phyloP scores from a whole-genome alignment of 257 asterid species.

The Plantago ovata region DNA sequence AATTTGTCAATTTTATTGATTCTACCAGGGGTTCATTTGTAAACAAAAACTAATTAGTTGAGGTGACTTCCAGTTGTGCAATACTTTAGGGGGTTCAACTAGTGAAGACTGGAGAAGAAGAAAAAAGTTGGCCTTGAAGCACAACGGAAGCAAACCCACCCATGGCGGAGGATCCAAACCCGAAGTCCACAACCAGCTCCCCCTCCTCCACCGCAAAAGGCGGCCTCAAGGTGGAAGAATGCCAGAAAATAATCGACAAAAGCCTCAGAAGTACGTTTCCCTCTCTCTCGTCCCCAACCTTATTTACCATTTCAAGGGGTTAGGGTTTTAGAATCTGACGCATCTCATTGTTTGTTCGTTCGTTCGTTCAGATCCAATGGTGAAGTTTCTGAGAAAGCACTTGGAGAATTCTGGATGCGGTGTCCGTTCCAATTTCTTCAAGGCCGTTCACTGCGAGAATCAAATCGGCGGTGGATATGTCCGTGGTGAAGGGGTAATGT shows the following conservation, averaged over 20 bases:
- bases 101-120: too few relatives aligned
- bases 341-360: not conserved
- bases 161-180: constrained; percentile 9
- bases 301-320: constrained; percentile 18
- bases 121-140: too few relatives aligned
- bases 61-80: too few relatives aligned
- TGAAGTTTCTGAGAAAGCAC: constrained; percentile 63
- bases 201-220: constrained; percentile 12
- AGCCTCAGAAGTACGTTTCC: constrained; percentile 50
- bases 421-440: constrained; percentile 53
- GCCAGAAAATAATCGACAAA: constrained; percentile 57
- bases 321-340: constrained; percentile 9
- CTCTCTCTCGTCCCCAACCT: not conserved
- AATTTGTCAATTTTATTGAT: too few relatives aligned
- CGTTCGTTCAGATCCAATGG: constrained; percentile 63
- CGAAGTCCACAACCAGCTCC: not conserved
- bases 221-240: constrained; percentile 52
- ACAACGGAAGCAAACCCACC: too few relatives aligned
- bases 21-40: too few relatives aligned
- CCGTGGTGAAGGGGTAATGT: constrained; percentile 58
- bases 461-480: constrained; percentile 52
- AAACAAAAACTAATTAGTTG: too few relatives aligned
- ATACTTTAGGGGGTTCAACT: too few relatives aligned
- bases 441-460: constrained; percentile 44
- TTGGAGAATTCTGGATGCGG: constrained; percentile 72